These are phyloP conservation scores for Plectosphaerella sp. DNA, from an alignment of 2,329 filamentous ascomycete genomes.

Conservation along the genomic window DNA sequence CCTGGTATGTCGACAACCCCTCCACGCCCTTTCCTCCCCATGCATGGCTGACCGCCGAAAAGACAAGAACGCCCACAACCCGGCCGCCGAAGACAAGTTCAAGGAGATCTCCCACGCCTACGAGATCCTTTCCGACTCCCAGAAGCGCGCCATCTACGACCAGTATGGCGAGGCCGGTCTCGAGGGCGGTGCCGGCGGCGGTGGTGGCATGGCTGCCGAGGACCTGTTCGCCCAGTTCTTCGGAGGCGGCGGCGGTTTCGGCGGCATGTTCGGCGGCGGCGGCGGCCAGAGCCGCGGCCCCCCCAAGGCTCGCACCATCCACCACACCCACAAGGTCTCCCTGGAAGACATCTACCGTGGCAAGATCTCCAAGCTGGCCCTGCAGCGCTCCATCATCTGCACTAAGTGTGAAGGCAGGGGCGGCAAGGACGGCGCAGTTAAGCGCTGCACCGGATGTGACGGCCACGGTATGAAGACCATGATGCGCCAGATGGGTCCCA, in stretches of 20 bases:
- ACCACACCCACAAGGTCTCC: conserved; percentile 97
- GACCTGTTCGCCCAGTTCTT: conserved; percentile 97
- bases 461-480: conserved; percentile 98
- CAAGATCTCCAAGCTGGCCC: conserved; percentile 93
- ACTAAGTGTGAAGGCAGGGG: conserved; percentile 89
- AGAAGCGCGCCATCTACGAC: conserved; percentile 91
- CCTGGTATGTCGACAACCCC: conserved; percentile 56
- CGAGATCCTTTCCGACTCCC: conserved; percentile 85
- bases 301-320: conserved; percentile 86
- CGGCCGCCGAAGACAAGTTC: conserved; percentile 93
- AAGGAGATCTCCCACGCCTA: conserved; percentile 96
- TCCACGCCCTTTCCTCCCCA: neutral
- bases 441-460: conserved; percentile 85
- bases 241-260: conserved; percentile 66
- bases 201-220: conserved; percentile 93
- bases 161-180: conserved; percentile 97
- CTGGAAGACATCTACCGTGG: conserved; percentile 97
- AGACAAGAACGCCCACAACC: conserved; percentile 98
- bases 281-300: conserved; percentile 79
- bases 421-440: conserved; percentile 96
- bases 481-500: conserved; percentile 99
- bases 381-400: conserved; percentile 97
- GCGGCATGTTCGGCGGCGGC: conserved; percentile 71
- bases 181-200: conserved; percentile 74
- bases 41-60: conserved; percentile 2